A percentile compares a stretch with the other conserved stretches of the same genome.
Evolutionary conservation across 768 basidiomycete species (phyloP).

Genomic region (Guyanaporus albipodus): DNA sequence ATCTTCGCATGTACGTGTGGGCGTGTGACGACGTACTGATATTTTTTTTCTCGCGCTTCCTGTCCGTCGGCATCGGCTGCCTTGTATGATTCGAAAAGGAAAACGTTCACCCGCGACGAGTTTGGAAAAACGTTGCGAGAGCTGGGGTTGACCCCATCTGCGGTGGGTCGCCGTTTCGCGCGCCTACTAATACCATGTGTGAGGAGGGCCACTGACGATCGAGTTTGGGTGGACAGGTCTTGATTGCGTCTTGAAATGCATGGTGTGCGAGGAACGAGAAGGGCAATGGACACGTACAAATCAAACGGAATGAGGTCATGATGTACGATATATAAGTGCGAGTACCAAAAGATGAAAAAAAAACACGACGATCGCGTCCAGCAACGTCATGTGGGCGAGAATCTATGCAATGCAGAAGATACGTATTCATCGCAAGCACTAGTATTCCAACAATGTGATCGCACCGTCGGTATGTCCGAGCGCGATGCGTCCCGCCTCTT

Average conservation of each 20-base stretch:
- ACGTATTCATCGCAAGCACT: background rate
- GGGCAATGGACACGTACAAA: too few relatives aligned
- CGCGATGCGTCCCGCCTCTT: constrained; percentile 36
- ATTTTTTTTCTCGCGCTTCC: too few relatives aligned
- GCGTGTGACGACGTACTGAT: background rate
- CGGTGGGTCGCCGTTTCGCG: constrained; percentile 34
- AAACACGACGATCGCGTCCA: too few relatives aligned
- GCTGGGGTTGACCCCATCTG: constrained; percentile 87
- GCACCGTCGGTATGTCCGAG: constrained; percentile 38
- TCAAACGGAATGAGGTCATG: too few relatives aligned
- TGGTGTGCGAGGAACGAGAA: too few relatives aligned
- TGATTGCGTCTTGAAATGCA: constrained; percentile 42
- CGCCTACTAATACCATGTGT: too few relatives aligned
- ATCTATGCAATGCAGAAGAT: too few relatives aligned
- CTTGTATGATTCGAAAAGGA: constrained; percentile 29
- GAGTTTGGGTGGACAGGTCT: constrained; percentile 41
- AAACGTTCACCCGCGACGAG: constrained; percentile 69
- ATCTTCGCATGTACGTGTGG: background rate
- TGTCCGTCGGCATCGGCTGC: too few relatives aligned
- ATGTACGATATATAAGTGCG: too few relatives aligned
- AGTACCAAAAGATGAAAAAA: too few relatives aligned
- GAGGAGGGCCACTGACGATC: constrained; percentile 3
- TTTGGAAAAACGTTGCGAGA: constrained; percentile 78
- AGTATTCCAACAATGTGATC: constrained; percentile 51
- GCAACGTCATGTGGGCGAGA: too few relatives aligned